A percentile compares a stretch with the other conserved stretches of the same genome.
These are phyloP conservation scores for Enterospora canceri DNA, from an alignment of 371 early-diverging fungal species.

Conservation along the genomic window DNA sequence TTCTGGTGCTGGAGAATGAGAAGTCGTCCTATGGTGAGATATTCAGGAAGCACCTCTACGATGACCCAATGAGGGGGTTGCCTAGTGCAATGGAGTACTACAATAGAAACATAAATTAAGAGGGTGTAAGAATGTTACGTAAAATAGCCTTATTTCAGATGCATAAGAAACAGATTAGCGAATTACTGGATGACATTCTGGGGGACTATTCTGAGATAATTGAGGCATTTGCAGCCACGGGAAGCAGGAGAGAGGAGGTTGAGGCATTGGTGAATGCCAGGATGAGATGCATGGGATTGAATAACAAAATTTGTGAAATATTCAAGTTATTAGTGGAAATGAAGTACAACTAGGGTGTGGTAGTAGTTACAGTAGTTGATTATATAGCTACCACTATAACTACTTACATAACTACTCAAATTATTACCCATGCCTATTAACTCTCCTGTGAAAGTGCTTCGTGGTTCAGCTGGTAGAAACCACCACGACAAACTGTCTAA, in stretches of 20 bases:
- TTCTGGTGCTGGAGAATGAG: slow-evolving; percentile 14
- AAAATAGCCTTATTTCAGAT: too few species aligned
- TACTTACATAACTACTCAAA: too few species aligned
- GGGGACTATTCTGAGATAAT: not conserved
- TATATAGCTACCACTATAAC: too few species aligned
- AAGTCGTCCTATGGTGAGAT: slow-evolving; percentile 32
- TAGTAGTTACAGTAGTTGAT: too few species aligned
- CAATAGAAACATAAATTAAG: not conserved
- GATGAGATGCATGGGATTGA: not conserved
- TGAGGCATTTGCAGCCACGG: not conserved
- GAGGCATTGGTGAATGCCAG: not conserved
- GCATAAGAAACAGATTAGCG: not conserved
- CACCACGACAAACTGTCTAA: too few species aligned
- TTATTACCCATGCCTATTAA: too few species aligned
- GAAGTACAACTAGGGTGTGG: not conserved
- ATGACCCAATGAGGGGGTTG: slow-evolving; percentile 35
- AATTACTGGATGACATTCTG: not conserved
- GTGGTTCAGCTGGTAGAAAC: too few species aligned
- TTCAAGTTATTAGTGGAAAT: not conserved
- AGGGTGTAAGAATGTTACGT: not conserved
- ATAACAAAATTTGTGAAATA: not conserved
- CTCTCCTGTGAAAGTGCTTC: too few species aligned
- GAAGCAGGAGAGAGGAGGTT: not conserved
- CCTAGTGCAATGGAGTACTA: slow-evolving; percentile 3
- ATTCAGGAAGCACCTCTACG: slow-evolving; percentile 47